Conservation (phyloP, 108 stramenopile species). For the Nitzschia sp. region DNA sequence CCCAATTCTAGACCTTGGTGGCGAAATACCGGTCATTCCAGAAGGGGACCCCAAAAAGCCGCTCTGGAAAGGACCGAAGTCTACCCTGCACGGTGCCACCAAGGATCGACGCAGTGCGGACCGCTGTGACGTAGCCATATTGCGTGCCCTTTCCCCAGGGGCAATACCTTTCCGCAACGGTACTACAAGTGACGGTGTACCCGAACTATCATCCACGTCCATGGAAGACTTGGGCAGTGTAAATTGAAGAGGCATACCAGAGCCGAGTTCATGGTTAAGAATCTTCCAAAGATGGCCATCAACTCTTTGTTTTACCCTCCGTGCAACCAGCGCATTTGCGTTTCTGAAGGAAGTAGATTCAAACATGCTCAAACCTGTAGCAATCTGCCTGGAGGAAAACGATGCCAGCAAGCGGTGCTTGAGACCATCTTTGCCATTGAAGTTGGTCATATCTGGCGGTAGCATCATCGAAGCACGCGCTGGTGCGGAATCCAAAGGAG, state of each 20-base stretch:
- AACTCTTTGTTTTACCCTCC: slow-evolving; percentile 29
- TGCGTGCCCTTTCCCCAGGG: slow-evolving; percentile 25
- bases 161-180: slow-evolving; percentile 10
- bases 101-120: slow-evolving; percentile 27
- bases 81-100: slow-evolving; percentile 37
- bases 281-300: slow-evolving; percentile 21
- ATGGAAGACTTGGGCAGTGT: too few relatives aligned
- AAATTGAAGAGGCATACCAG: slow-evolving; percentile 29
- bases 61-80: slow-evolving; percentile 58
- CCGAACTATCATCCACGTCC: too few relatives aligned
- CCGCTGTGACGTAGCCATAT: slow-evolving; percentile 27
- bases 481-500: slow-evolving; percentile 7
- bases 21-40: slow-evolving; percentile 41
- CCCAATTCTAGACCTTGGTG: slow-evolving; percentile 37
- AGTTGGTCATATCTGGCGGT: not conserved
- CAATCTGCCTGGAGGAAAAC: slow-evolving; percentile 16
- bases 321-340: slow-evolving; percentile 32
- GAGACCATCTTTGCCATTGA: slow-evolving; percentile 26
- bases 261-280: slow-evolving; percentile 23
- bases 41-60: slow-evolving; percentile 39
- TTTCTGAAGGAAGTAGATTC: slow-evolving; percentile 36
- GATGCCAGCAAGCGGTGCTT: slow-evolving; percentile 31
- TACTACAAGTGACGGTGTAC: slow-evolving; percentile 7
- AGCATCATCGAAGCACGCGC: slow-evolving; percentile 10
- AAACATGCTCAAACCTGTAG: slow-evolving; percentile 30